phyloP scores from a whole-genome alignment of 495 filamentous ascomycete species.

The Penicillium goetzii region DNA sequence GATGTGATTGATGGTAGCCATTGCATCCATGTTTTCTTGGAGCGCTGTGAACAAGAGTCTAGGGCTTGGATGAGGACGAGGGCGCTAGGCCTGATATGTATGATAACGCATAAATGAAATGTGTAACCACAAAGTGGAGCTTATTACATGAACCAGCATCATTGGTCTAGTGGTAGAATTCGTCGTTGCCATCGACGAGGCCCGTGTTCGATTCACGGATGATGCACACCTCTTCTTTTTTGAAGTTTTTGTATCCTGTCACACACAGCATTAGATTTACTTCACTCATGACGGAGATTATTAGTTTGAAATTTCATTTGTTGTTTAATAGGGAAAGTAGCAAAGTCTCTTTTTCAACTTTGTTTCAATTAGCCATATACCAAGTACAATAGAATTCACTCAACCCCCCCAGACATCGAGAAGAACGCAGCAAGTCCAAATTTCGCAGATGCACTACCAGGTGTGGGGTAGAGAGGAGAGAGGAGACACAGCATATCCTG shows the following conservation, averaged over 20 bases:
- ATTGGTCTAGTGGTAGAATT: conserved; percentile 65
- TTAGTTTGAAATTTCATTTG: no score
- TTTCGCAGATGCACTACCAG: neutral
- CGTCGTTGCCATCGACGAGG: conserved; percentile 63
- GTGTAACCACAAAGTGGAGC: neutral
- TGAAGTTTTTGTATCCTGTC: neutral
- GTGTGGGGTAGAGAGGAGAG: neutral
- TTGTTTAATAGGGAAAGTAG: no score
- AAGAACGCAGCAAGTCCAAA: neutral
- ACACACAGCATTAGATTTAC: no score
- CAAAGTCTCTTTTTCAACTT: no score
- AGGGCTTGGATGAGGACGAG: neutral
- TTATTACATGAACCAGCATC: conserved; percentile 40
- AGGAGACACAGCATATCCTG: neutral
- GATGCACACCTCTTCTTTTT: conserved; percentile 41
- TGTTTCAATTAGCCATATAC: neutral
- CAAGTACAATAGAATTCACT: neutral
- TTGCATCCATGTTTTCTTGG: no score
- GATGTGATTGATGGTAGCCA: no score
- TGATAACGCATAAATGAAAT: neutral
- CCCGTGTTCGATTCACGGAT: conserved; percentile 63
- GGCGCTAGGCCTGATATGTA: neutral
- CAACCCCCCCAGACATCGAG: neutral
- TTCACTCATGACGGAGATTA: no score
- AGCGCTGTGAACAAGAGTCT: no score